Base-by-base conservation (phyloP, 768 basidiomycete species). In the Xerocomellus amylosporus region DNA sequence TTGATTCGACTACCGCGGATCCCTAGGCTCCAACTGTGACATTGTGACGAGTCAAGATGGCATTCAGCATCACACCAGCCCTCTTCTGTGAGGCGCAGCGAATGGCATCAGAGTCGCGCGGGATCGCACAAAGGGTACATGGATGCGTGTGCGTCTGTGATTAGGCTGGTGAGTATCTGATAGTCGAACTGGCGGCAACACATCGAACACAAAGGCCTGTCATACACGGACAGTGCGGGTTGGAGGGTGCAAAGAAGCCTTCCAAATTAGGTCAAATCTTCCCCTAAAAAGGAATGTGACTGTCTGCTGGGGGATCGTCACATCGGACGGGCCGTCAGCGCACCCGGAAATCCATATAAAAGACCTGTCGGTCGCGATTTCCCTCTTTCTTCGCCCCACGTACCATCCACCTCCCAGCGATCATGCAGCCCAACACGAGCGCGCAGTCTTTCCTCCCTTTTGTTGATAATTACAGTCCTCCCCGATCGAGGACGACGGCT, bases 311-410 rank as follows among this genome's bases (percentile, higher is more conserved):
- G 60, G 44, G 66, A 66, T 71, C 71, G 69, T 73, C 71, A 66
- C 65, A 68, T 54, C 53, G 54, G 55, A 59, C 56, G 49, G 51
- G 34, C 56, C 58, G 60, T 54, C 56, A 49, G 53, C 48, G 55
- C 57, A 47, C 67, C 58, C 63, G 55, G 58, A 65, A 57, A 66
- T 65, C 47, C 63, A 56, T 73, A 77, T 74, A 76, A 71, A 70
- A 66, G 60, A 46, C 53, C 46, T 34, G 26, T 34, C 46, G 33
- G 49, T 40, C 61, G n/a, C 43, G 37, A 46, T 68, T 60, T 58
- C 70, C 59, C 71, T 74, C 74, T 79, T 75, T 72, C 64, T 72
- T 71, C 38, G 56, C 38, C 43, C 70, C 68, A 65, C 77, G 71
- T 67, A 78, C 75, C 63, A 77, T 75, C 68, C 70, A 70, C 73